Base-by-base conservation (phyloP, 2,329 filamentous ascomycete genomes). In the Annulohypoxylon truncatum region DNA sequence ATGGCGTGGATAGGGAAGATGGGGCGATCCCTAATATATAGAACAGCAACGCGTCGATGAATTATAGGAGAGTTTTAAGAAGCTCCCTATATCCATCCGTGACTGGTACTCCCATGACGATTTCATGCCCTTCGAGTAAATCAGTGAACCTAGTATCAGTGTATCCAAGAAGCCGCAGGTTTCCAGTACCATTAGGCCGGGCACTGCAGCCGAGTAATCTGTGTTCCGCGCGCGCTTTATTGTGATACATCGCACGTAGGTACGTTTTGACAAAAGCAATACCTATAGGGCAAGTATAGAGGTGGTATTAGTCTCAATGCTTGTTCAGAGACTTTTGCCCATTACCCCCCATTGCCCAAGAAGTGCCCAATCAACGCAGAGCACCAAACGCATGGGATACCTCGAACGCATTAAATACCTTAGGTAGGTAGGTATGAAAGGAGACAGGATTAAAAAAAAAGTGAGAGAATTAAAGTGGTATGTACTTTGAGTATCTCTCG, bases 11-110 rank as follows among this genome's bases (percentile, higher is more conserved):
- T 65, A 64, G 44, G 58, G 57, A 38, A 46, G 65, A 68, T 70
- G 59, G 65, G 64, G 68, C 53, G 64, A 70, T 70, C 67, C 59
- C 61, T 70, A 64, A 67, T 70, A 68, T 68, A 70, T 67, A 65
- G 61, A 68, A 68, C 63, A 65, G 64, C 61, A 64, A 70, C 64
- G 61, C 65, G 65, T 68, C 67, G 63, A 58, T 68, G 61, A 59
- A 65, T 68, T 68, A 70, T 70, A 68, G 67, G 64, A 63, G 65
- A 65, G 47, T 52, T 61, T 44, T 51, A 56, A 40, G 58, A 24
- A 13, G 31, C 48, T 55, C 55, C 50, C 61, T 66, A 64, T 69
- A 69, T 54, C 59, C 53, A 62, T 68, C 40, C 20, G 61, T 69
- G 29, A 67, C 53, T 55, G 48, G 64, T 67, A 38, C 57, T 56